Conservation (phyloP, 768 basidiomycete species). For the Porpolomopsis calyptriformis region DNA sequence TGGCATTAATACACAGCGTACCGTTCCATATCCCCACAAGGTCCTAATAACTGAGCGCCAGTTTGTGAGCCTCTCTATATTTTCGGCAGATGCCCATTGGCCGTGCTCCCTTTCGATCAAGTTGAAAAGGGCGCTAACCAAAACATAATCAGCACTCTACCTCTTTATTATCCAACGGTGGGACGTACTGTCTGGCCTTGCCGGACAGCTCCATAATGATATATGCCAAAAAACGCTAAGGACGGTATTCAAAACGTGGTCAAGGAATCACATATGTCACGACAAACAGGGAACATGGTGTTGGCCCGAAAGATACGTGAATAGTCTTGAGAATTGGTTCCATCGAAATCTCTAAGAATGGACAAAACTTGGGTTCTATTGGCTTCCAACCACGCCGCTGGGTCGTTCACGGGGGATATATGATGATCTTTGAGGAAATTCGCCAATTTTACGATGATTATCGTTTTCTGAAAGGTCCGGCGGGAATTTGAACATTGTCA, state of each 20-base stretch:
- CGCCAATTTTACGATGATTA: neutral
- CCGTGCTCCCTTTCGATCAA: neutral
- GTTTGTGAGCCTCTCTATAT: neutral
- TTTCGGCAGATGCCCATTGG: neutral
- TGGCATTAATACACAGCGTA: neutral
- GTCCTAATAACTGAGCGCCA: neutral
- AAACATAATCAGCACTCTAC: neutral
- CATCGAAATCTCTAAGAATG: neutral
- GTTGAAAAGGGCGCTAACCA: neutral
- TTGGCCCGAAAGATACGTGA: neutral
- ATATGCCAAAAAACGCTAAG: neutral
- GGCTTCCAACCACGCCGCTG: neutral
- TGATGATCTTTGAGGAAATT: neutral
- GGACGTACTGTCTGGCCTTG: neutral
- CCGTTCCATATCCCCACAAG: neutral
- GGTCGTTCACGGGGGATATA: neutral
- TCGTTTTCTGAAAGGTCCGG: neutral
- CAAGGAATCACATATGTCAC: neutral
- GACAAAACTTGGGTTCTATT: neutral
- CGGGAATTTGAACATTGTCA: neutral
- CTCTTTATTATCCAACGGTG: neutral
- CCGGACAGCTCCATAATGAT: neutral
- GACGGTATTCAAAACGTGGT: neutral
- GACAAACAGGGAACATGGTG: neutral
- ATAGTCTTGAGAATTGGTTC: neutral